phyloP scores from a whole-genome alignment of 768 basidiomycete species.

The Hortiboletus campestris region DNA sequence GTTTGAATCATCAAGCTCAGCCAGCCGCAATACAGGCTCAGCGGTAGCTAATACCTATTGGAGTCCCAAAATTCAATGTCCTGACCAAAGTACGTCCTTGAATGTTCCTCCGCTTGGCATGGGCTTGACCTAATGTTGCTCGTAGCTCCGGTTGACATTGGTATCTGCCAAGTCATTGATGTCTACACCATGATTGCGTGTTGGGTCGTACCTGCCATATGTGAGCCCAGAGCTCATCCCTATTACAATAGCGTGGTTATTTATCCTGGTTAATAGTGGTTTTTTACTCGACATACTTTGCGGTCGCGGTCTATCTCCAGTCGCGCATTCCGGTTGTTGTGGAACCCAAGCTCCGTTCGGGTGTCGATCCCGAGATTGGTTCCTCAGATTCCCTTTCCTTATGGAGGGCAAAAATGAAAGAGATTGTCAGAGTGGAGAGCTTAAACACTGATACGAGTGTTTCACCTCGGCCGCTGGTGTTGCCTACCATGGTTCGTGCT shows the following conservation, averaged over 20 bases:
- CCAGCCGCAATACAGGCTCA: slow-evolving; percentile 31
- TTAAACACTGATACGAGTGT: background rate
- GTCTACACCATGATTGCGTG: slow-evolving; percentile 48
- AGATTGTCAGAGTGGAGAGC: background rate
- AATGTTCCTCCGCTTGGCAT: background rate
- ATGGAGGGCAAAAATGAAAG: slow-evolving; percentile 6
- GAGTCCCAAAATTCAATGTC: slow-evolving; percentile 44
- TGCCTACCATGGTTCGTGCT: slow-evolving; percentile 11
- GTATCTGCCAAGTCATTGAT: slow-evolving; percentile 48
- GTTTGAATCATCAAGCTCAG: background rate
- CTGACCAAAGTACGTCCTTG: slow-evolving; percentile 37
- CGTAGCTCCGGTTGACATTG: slow-evolving; percentile 40
- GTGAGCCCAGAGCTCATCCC: slow-evolving; percentile 35
- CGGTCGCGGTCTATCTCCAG: slow-evolving; percentile 36
- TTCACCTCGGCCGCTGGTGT: slow-evolving; percentile 1
- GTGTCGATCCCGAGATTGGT: slow-evolving; percentile 22
- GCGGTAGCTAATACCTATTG: slow-evolving; percentile 44
- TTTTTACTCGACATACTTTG: slow-evolving; percentile 43
- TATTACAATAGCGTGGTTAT: background rate
- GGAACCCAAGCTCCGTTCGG: slow-evolving; percentile 2
- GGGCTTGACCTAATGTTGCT: background rate
- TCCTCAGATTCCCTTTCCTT: slow-evolving; percentile 2
- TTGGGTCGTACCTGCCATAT: slow-evolving; percentile 52
- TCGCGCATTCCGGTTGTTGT: slow-evolving; percentile 25
- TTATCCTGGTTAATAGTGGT: slow-evolving; percentile 34